Base-by-base conservation (phyloP, 2,329 filamentous ascomycete species). In the Botrytis squamosa region DNA sequence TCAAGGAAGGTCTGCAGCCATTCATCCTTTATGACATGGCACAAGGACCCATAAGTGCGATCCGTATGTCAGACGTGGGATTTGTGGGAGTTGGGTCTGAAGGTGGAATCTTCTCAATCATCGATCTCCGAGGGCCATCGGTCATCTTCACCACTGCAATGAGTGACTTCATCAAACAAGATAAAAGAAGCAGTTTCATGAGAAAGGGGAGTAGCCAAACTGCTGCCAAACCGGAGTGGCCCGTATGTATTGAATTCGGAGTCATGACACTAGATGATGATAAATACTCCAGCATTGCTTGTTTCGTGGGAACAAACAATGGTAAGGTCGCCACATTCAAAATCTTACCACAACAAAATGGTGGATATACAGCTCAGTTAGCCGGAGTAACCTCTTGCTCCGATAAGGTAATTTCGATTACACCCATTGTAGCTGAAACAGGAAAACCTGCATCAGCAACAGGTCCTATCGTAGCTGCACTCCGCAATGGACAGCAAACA, bases 181-280 rank as follows among this genome's bases (percentile, higher is more conserved):
- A 93, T 70, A 97, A 94, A 82, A 88, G 92, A 42, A 86, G 89
- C 3, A 94, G 92, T 71, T 92, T 98, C 78, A 85, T 91, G 75
- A 88, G 85, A 79, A 84, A 87, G 82, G 84, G 84, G 20, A 87
- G 86, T 73, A 87, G 85, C 42, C 72, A 84, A 82, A 70, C 82
- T 85, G 38, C 85, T 7, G 81, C 84, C 1, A 85, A 86, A 70
- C 81, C 85, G 4, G 95, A 98, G 79, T 97, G 91, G 88, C 90
- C 93, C 0, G 94, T 93, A 0, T 87, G 85, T 44, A 90, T 98
- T 42, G 93, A 98, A 80, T 99, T 98, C 83, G 94, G 93, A 71
- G 93, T 97, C 65, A 91, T 99, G 90, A 97, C 93, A 4, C 84
- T 98, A 6, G 96, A 98, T 62, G 93, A 92, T n/a, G 95, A 98